Base-by-base conservation (phyloP, 768 basidiomycete species). In the Chalciporus pseudorubinellus region DNA sequence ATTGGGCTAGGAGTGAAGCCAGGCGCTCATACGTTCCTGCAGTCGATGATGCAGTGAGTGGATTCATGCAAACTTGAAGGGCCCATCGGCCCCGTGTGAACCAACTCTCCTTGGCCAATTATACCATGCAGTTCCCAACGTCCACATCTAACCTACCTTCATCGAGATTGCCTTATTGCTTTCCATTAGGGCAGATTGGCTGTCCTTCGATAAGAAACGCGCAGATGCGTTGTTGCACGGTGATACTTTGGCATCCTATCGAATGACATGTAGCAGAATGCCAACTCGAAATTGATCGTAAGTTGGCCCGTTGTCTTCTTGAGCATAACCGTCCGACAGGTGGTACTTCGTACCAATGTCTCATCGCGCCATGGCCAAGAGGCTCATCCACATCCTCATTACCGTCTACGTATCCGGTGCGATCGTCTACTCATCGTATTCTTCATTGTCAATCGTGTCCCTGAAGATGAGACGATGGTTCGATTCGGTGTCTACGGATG, bases 351-450 rank as follows among this genome's bases (percentile, higher is more conserved):
- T 36, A 29, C 43, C 41, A 44, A 57, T 59, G 59, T 45, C 41
- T 3, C 51, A 50, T 39, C 39, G 31, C 21, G 22, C 53, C 46
- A 48, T 54, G 50, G 29, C 40, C 41, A 55, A 34, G 40, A 58
- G 49, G 38, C 34, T 66, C 22, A 26, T 51, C 34, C 44, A 67
- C 14, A 28, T 49, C 29, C 36, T 65, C 34, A 20, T 49, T 10
- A 42, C 48, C 12, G 14, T 59, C 42, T 74, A 72, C 45, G 28
- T 67, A 19, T 41, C 52, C 21, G 52, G 56, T 26, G 65, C 71
- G 18, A 45, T 74, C 39, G 21, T 67, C 18, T 70, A 70, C 53
- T 66, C 70, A 2, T 66, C 73, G 1, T 63, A 59, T 34, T 61
- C 50, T 51, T 44, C 70, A 12, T 21, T 60, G 7, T 46, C 57